Base-by-base conservation (phyloP, 495 filamentous ascomycete species). In the Penicillium turbatum region DNA sequence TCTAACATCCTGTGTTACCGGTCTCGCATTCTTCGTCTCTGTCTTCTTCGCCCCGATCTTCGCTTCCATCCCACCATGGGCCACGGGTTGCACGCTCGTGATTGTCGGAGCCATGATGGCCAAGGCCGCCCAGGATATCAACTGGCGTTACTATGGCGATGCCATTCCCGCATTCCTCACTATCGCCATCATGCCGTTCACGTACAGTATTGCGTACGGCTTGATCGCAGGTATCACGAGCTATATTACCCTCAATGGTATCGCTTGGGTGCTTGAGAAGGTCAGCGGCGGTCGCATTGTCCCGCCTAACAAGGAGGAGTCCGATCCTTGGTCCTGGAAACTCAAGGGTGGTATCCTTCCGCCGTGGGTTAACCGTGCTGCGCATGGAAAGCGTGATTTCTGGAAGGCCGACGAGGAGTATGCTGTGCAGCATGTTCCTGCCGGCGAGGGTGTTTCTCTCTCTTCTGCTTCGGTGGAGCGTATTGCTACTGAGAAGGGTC, bases 21-120 rank as follows among this genome's bases (percentile, higher is more conserved):
- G 88, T 26, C 29, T 91, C 45, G 88, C 85, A 67, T 92, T 92
- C 77, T 90, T 92, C 76, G 83, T 92, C 63, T 79, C 86, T 32
- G 81, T 92, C 31, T 92, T 92, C 78, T 92, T 92, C 66, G 87
- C 88, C 0, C 88, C 88, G 1, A 89, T 92, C 53, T 92, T 92
- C 65, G 88, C 88, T 12, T 88, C 84, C 0, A 92, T 92, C 54
- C 88, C 88, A 3, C 81, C 87, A 0, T 92, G 87, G 87, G 88
- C 88, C 1, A 92, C 88, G 3, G 88, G 88, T 16, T 88, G 84
- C 69, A 89, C 89, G 19, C 82, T 92, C 16, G 80, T 92, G 57
- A 80, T 92, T 31, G 86, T 92, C 48, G 87, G 88, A 30, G 81
- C 85, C 29, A 83, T 92, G 77, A 92, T 92, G 88, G 82, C 85